Conservation (phyloP, 257 asterid genomes). For the Knoxia roxburghii region DNA sequence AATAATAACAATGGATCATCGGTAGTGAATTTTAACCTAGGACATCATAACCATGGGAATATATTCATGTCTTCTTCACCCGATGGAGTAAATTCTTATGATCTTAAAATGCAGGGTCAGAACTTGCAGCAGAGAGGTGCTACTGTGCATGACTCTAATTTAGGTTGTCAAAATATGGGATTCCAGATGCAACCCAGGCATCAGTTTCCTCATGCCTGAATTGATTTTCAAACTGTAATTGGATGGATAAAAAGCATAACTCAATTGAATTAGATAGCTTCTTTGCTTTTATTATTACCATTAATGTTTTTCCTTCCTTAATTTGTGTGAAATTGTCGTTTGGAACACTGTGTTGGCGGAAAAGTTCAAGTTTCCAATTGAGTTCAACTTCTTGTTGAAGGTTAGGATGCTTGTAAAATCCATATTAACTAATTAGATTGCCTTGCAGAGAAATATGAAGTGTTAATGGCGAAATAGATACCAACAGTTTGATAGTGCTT, state of each 20-base stretch:
- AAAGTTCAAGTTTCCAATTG: conserved; percentile 3
- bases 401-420: no score
- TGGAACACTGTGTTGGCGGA: conserved; percentile 2
- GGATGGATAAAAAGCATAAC: conserved; percentile 7
- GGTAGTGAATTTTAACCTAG: conserved; percentile 38
- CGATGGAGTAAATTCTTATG: conserved; percentile 36
- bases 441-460: no score
- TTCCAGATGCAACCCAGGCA: conserved; percentile 65
- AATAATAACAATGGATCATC: conserved; percentile 26
- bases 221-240: conserved; percentile 5
- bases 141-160: conserved; percentile 32
- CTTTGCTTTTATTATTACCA: conserved; percentile 15
- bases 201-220: conserved; percentile 58
- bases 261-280: conserved; percentile 37
- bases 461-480: no score
- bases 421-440: no score
- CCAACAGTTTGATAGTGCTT: no score
- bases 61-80: conserved; percentile 28
- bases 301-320: neutral
- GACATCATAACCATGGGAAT: conserved; percentile 21
- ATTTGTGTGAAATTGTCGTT: conserved; percentile 40
- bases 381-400: neutral
- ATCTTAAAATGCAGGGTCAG: conserved; percentile 41
- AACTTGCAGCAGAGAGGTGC: conserved; percentile 43
- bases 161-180: conserved; percentile 54